Conservation (phyloP, 2,329 filamentous ascomycete genomes). For the Venturia asperata region DNA sequence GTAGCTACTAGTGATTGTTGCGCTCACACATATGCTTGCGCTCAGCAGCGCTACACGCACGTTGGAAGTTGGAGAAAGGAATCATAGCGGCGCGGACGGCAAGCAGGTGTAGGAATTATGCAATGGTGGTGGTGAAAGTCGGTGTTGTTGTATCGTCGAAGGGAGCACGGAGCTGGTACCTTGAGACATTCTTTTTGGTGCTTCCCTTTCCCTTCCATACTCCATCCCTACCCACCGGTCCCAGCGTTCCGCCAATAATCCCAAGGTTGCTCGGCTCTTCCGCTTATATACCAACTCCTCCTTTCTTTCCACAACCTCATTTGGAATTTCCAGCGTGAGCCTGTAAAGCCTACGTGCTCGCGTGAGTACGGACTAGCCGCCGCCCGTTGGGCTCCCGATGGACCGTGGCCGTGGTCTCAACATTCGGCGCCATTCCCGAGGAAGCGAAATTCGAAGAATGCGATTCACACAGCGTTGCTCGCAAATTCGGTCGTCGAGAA, state of each 20-base stretch:
- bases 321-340: background rate
- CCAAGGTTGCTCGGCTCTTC: background rate
- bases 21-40: background rate
- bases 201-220: too few relatives aligned
- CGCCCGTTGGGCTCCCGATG: background rate
- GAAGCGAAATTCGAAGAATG: background rate
- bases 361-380: background rate
- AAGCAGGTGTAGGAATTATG: background rate
- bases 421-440: background rate
- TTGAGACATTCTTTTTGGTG: too few relatives aligned
- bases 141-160: background rate
- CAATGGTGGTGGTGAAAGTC: too few relatives aligned
- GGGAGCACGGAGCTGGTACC: too few relatives aligned
- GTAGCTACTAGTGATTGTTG: background rate
- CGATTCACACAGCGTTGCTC: too few relatives aligned
- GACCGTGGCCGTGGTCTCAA: background rate
- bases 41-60: background rate
- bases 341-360: background rate
- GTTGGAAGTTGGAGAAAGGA: background rate
- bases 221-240: too few relatives aligned
- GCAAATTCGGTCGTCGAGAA: too few relatives aligned
- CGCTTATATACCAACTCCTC: background rate
- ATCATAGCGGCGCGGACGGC: too few relatives aligned
- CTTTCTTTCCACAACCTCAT: background rate
- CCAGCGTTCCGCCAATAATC: background rate